These are phyloP conservation scores for Coemansia sp. DNA, from an alignment of 192 early-diverging fungal genomes.

Conservation along the genomic window DNA sequence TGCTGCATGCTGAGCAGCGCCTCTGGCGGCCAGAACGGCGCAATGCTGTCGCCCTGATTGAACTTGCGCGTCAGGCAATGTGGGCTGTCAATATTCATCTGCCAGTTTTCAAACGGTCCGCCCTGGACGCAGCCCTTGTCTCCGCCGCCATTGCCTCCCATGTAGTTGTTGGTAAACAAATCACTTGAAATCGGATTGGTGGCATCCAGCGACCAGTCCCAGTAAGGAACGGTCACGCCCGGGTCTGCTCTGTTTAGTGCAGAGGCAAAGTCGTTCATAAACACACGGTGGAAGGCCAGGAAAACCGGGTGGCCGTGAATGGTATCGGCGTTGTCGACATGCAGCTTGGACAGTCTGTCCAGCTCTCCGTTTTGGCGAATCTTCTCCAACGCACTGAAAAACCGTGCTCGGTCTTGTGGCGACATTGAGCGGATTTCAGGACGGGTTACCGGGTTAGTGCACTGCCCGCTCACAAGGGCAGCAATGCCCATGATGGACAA, in stretches of 20 bases:
- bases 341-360: slow-evolving; percentile 45
- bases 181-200: slow-evolving; percentile 39
- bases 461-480: slow-evolving; percentile 32
- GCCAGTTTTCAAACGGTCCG: slow-evolving; percentile 50
- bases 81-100: slow-evolving; percentile 32
- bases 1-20: slow-evolving; percentile 50
- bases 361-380: slow-evolving; percentile 49
- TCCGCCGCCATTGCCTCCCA: slow-evolving; percentile 55
- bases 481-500: slow-evolving; percentile 29
- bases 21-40: slow-evolving; percentile 54
- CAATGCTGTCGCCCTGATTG: slow-evolving; percentile 49
- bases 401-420: slow-evolving; percentile 45
- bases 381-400: slow-evolving; percentile 37
- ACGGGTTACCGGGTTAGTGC: slow-evolving; percentile 32
- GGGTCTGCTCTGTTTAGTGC: slow-evolving; percentile 54
- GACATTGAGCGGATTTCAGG: slow-evolving; percentile 55
- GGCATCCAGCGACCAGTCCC: slow-evolving; percentile 57
- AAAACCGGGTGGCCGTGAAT: slow-evolving; percentile 55
- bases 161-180: slow-evolving; percentile 36
- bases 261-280: slow-evolving; percentile 55
- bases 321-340: slow-evolving; percentile 49
- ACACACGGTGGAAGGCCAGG: slow-evolving; percentile 58
- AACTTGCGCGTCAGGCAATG: slow-evolving; percentile 54
- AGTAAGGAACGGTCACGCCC: slow-evolving; percentile 52
- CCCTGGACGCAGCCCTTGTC: slow-evolving; percentile 35